These are phyloP conservation scores for Scheffersomyces titani DNA, from an alignment of 1,139 yeast genomes.

Conservation along the genomic window DNA sequence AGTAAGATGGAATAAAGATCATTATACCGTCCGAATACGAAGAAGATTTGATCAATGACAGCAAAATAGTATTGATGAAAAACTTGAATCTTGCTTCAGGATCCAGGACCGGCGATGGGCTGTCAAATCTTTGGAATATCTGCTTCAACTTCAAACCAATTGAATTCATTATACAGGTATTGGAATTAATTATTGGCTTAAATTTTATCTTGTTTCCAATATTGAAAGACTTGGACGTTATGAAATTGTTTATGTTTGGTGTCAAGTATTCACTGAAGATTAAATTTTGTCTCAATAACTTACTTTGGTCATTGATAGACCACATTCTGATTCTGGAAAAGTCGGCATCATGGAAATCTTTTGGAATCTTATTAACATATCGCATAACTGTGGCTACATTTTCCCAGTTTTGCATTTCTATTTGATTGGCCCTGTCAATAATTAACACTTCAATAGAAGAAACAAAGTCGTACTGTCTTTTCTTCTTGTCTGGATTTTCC, in stretches of 20 bases:
- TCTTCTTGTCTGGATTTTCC: conserved; percentile 61
- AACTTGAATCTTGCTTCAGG: conserved; percentile 81
- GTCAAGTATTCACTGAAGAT: conserved; percentile 73
- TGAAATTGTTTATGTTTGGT: conserved; percentile 74
- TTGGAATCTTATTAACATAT: conserved; percentile 75
- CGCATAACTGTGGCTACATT: conserved; percentile 74
- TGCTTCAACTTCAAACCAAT: conserved; percentile 66
- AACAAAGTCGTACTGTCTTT: conserved; percentile 68
- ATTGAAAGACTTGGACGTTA: conserved; percentile 60
- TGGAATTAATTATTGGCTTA: conserved; percentile 37
- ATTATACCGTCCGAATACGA: conserved; percentile 74
- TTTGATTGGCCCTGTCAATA: conserved; percentile 81
- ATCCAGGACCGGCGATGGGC: conserved; percentile 59
- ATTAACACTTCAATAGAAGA: conserved; percentile 84
- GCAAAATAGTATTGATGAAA: conserved; percentile 72
- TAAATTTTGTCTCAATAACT: conserved; percentile 72
- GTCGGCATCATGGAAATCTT: conserved; percentile 79
- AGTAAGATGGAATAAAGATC: conserved; percentile 81
- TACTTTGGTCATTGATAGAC: conserved; percentile 86
- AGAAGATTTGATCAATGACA: conserved; percentile 60
- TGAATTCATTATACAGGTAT: conserved; percentile 50
- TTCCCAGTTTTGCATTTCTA: conserved; percentile 93
- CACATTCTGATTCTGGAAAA: conserved; percentile 91
- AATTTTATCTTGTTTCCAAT: conserved; percentile 67
- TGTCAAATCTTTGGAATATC: conserved; percentile 68